Percentiles rank a stretch among this genome's conserved stretches.
These are phyloP conservation scores for Paecilomyces sp. DNA, from an alignment of 2,329 filamentous ascomycete genomes.

Conservation along the genomic window DNA sequence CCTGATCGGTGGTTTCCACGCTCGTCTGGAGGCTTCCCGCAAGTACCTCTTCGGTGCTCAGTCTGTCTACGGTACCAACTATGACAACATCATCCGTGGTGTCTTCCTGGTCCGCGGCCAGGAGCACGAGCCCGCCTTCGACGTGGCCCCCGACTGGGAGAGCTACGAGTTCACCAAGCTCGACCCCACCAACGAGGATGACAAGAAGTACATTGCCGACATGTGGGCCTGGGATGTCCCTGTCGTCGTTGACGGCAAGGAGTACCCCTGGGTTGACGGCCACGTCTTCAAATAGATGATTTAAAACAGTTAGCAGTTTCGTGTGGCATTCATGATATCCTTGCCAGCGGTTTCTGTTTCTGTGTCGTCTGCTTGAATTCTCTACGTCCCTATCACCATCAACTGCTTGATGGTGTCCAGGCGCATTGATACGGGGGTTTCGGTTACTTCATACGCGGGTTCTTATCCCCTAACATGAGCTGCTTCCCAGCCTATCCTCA, in stretches of 20 bases:
- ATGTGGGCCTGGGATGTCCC: slow-evolving; percentile 92
- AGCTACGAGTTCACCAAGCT: slow-evolving; percentile 96
- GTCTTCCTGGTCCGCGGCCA: slow-evolving; percentile 93
- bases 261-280: slow-evolving; percentile 79
- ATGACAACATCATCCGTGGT: slow-evolving; percentile 85
- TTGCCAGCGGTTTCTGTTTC: slow-evolving; percentile 1
- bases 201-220: slow-evolving; percentile 77
- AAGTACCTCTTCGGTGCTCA: slow-evolving; percentile 94
- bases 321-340: slow-evolving; percentile 9
- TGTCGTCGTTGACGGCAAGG: slow-evolving; percentile 73
- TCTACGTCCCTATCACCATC: not conserved
- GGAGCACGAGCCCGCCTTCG: slow-evolving; percentile 77
- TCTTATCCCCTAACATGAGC: not conserved
- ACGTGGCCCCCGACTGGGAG: slow-evolving; percentile 95
- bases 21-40: slow-evolving; percentile 91
- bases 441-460: not conserved
- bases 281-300: slow-evolving; percentile 95
- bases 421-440: not conserved
- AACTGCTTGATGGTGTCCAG: not conserved
- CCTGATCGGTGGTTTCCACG: slow-evolving; percentile 95
- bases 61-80: slow-evolving; percentile 82
- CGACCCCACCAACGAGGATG: slow-evolving; percentile 76
- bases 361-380: not conserved
- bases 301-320: slow-evolving; percentile 15
- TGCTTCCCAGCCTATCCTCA: not conserved